Base-by-base conservation (phyloP, 2,329 filamentous ascomycete genomes). In the Metarhizium robertsii region DNA sequence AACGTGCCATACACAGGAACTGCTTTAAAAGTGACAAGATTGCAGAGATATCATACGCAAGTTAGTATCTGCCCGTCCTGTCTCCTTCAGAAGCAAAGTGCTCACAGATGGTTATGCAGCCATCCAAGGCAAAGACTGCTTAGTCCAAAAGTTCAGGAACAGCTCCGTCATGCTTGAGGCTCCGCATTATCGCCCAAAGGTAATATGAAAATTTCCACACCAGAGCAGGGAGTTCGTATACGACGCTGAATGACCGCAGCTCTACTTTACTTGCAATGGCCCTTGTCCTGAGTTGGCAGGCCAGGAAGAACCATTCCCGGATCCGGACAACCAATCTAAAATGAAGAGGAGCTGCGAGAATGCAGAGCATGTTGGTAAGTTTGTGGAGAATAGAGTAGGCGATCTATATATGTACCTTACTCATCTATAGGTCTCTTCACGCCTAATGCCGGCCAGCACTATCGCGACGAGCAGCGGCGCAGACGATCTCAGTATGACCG, bases 71-170 rank as follows among this genome's bases (percentile, higher is more conserved):
- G 2, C 2, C 5, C 3, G 4, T 2, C 2, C 2, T 6, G 11
- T 3, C 32, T 5, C 14, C 4, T 6, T 0, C 13, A 11, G 4
- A 1, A 13, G 46, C 57, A 64, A 20, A 65, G 74, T 25, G 18
- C 18, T 36, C 4, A 20, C 18, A 51, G 55, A 74, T 52, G 53
- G 55, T 10, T 13, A 20, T 51, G 46, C 56, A 91, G 88, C 92
- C 13, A 92, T 96, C 57, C 94, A 99, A 74, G 94, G 94, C 49
- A 87, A 87, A 60, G 91, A 96, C 66, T 92, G 90, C 60, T 78
- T 97, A 0, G 83, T 96, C 6, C 88, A 95, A 69, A 96, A 97
- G 67, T 99, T 99, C 66, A 86, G 94, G 40, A 99, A 99, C 74
- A 96, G 90, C 43, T 92, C 90, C 0, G 91, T 99, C 34, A 96